Conservation (phyloP, 495 filamentous ascomycete genomes). For the Lasiosphaeria hispida region DNA sequence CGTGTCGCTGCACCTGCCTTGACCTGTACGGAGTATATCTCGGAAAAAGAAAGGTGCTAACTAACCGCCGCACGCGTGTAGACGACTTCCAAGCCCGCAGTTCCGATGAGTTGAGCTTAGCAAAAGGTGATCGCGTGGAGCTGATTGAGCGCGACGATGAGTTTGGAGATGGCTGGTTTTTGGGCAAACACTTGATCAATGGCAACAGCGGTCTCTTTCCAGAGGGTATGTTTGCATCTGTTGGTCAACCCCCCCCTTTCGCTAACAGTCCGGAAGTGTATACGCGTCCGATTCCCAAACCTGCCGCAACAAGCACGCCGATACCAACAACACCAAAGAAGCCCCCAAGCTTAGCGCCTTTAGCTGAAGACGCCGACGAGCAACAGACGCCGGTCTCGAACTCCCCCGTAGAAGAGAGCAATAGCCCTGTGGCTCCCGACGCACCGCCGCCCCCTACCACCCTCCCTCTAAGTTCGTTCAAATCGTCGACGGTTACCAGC, state of each 20-base stretch:
- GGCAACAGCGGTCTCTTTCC: slow-evolving; percentile 83
- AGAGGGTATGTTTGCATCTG: slow-evolving; percentile 60
- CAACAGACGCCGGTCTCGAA: slow-evolving; percentile 22
- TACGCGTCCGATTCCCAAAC: slow-evolving; percentile 50
- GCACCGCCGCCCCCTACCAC: slow-evolving; percentile 28
- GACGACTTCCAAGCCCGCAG: slow-evolving; percentile 89
- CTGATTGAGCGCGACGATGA: slow-evolving; percentile 94
- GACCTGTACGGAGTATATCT: neutral
- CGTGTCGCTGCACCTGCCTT: neutral
- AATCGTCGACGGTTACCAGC: slow-evolving; percentile 24
- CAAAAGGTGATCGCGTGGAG: slow-evolving; percentile 85
- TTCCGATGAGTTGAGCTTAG: slow-evolving; percentile 85
- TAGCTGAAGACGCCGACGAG: slow-evolving; percentile 30
- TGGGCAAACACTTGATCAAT: slow-evolving; percentile 76
- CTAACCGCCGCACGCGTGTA: slow-evolving; percentile 20
- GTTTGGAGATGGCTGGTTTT: slow-evolving; percentile 96
- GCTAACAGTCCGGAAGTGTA: slow-evolving; percentile 44
- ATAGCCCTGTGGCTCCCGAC: slow-evolving; percentile 40
- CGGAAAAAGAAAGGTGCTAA: slow-evolving; percentile 4
- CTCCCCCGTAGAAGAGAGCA: slow-evolving; percentile 41
- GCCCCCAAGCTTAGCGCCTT: slow-evolving; percentile 26
- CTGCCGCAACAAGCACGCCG: slow-evolving; percentile 20
- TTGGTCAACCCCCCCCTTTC: neutral
- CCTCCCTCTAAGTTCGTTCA: slow-evolving; percentile 40
- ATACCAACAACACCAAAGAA: slow-evolving; percentile 27